Evolutionary conservation across 176 grass and related monocot species (phyloP).

Genomic region (Neostapfia colusana): DNA sequence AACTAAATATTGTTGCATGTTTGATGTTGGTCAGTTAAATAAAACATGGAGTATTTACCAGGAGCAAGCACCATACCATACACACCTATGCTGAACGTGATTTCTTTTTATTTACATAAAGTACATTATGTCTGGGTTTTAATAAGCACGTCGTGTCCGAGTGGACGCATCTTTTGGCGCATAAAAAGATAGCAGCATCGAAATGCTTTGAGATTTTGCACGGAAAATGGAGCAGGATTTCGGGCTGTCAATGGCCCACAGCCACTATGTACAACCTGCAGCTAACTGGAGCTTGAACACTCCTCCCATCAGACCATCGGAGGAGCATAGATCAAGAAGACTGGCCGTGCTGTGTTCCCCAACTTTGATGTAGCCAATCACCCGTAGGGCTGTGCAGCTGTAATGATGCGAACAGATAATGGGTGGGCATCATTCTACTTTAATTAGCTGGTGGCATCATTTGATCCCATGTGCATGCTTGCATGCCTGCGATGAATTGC

Average conservation of each 20-base stretch:
- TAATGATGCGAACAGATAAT: slow-evolving; percentile 46
- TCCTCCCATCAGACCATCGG: background rate
- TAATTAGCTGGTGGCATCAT: slow-evolving; percentile 48
- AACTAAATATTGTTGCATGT: background rate
- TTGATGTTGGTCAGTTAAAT: background rate
- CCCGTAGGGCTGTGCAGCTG: background rate
- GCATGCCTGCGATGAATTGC: slow-evolving; percentile 12
- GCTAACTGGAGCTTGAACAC: slow-evolving; percentile 35
- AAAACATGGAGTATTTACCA: too few relatives aligned
- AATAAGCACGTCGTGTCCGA: background rate
- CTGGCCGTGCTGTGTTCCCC: slow-evolving; percentile 7
- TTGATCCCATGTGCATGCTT: slow-evolving; percentile 46
- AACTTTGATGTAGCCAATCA: slow-evolving; percentile 56
- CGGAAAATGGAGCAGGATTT: too few relatives aligned
- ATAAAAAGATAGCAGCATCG: slow-evolving; percentile 17
- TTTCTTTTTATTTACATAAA: background rate
- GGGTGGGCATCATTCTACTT: slow-evolving; percentile 48
- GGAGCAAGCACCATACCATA: background rate
- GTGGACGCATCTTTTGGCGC: slow-evolving; percentile 48
- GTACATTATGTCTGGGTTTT: background rate
- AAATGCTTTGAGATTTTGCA: too few relatives aligned
- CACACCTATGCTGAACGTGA: background rate
- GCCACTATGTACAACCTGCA: slow-evolving; percentile 27
- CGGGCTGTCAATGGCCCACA: too few relatives aligned
- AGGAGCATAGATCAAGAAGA: slow-evolving; percentile 10